Conservation (phyloP, 495 filamentous ascomycete species). For the Aspergillus sclerotiicarbonarius region DNA sequence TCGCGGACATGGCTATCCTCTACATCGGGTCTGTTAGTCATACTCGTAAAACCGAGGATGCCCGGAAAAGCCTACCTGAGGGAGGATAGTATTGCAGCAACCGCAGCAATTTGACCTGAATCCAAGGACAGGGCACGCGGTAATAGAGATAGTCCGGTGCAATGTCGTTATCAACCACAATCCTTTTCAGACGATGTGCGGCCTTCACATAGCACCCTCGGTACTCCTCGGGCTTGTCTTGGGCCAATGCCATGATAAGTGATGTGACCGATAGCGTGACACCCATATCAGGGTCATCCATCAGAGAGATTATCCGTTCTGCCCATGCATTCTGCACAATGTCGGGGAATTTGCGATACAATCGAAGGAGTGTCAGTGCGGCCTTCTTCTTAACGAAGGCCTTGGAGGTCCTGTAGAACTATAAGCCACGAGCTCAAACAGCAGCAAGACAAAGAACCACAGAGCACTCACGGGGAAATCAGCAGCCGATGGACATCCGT, state of each 20-base stretch:
- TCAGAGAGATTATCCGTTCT: constrained; percentile 93
- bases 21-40: constrained; percentile 31
- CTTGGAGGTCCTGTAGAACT: constrained; percentile 75
- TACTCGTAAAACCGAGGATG: neutral
- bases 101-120: constrained; percentile 90
- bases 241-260: constrained; percentile 90
- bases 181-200: constrained; percentile 80
- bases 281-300: constrained; percentile 96
- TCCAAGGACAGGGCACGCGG: constrained; percentile 98
- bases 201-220: constrained; percentile 93
- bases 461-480: constrained; percentile 80
- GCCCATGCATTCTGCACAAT: constrained; percentile 97
- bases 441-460: neutral
- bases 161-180: constrained; percentile 86
- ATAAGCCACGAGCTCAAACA: constrained; percentile 1
- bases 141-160: constrained; percentile 93
- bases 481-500: constrained; percentile 89
- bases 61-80: constrained; percentile 62
- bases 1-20: constrained; percentile 90
- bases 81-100: constrained; percentile 95
- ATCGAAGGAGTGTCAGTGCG: constrained; percentile 87
- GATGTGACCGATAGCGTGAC: constrained; percentile 96
- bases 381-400: constrained; percentile 99
- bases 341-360: constrained; percentile 89
- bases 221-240: constrained; percentile 90